These are phyloP conservation scores for Dorcoceras hygrometricum DNA, from an alignment of 257 asterid genomes.

Conservation along the genomic window DNA sequence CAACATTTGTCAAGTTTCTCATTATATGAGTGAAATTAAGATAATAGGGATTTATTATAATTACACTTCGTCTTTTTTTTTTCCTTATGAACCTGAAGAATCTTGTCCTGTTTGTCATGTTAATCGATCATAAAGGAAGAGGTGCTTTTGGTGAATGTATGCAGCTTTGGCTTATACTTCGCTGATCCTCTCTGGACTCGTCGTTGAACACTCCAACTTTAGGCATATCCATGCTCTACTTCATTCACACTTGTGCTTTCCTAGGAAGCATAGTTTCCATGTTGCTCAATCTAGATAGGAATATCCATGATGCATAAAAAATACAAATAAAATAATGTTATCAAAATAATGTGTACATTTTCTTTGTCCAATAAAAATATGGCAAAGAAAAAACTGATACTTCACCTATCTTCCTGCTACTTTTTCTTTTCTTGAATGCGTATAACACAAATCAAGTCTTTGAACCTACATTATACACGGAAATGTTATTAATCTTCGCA, in stretches of 20 bases:
- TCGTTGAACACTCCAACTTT: background rate
- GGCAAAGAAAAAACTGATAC: constrained; percentile 1
- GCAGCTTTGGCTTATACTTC: too few relatives aligned
- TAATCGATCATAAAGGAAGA: background rate
- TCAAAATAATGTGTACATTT: background rate
- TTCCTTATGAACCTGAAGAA: background rate
- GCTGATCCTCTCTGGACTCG: background rate
- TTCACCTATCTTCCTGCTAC: constrained; percentile 22
- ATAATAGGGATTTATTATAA: background rate
- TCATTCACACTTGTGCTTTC: too few relatives aligned
- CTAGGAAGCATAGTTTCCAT: too few relatives aligned
- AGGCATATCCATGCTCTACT: background rate
- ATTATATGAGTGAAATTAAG: background rate
- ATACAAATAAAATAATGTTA: constrained; percentile 15
- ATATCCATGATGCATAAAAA: background rate
- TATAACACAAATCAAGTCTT: background rate
- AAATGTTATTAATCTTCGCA: constrained; percentile 51
- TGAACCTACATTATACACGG: background rate
- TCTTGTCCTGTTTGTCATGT: background rate
- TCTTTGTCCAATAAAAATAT: background rate
- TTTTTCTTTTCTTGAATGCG: background rate
- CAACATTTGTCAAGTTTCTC: background rate
- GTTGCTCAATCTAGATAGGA: too few relatives aligned
- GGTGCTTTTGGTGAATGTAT: background rate
- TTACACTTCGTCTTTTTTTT: background rate